phyloP scores from a whole-genome alignment of 495 filamentous ascomycete genomes.

The Penicillium daleae region DNA sequence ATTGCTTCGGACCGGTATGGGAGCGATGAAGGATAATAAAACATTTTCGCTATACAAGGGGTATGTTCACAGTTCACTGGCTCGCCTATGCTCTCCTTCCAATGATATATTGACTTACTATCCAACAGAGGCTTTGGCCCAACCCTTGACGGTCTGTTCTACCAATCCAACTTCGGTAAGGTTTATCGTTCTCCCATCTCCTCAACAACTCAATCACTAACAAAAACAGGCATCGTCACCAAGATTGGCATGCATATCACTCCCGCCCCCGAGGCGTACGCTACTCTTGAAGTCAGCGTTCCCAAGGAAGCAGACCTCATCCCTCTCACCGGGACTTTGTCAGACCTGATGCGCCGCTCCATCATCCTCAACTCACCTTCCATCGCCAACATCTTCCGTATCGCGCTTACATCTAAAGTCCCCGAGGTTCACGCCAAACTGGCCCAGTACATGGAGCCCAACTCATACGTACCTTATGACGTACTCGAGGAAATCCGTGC shows the following conservation, averaged over 20 bases:
- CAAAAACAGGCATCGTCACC: not conserved
- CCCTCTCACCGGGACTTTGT: not conserved
- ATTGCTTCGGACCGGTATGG: not conserved
- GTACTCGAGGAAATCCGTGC: not conserved
- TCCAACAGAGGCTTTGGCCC: not conserved
- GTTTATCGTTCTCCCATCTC: not conserved
- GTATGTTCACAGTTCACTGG: too few relatives aligned
- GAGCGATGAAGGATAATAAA: not conserved
- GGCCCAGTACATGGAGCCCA: not conserved
- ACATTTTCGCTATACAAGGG: not conserved
- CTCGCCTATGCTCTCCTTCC: too few relatives aligned
- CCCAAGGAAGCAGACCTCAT: not conserved
- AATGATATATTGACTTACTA: not conserved
- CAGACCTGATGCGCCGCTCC: not conserved
- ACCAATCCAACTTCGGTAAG: not conserved
- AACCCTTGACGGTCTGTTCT: not conserved
- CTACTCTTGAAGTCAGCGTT: not conserved
- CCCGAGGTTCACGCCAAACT: not conserved
- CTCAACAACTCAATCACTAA: not conserved
- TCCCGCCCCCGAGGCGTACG: not conserved
- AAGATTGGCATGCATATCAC: not conserved
- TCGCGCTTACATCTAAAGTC: not conserved
- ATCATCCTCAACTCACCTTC: not conserved
- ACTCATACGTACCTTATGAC: not conserved
- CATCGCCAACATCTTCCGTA: not conserved